Conservation (phyloP, 305 asterid genomes). For the Lippia alba region DNA sequence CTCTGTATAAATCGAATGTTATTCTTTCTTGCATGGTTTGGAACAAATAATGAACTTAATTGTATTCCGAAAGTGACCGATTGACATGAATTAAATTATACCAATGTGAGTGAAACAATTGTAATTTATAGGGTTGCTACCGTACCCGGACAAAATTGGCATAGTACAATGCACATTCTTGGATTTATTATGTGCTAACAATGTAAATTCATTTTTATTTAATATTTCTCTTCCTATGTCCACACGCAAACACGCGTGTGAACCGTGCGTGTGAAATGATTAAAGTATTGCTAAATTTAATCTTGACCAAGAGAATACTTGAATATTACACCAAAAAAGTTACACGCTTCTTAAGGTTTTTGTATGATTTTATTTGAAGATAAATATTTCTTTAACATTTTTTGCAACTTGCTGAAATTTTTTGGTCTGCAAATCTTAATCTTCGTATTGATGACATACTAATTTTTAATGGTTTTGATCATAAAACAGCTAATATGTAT, state of each 20-base stretch:
- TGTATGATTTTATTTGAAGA: too few relatives aligned
- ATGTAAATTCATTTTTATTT: not conserved
- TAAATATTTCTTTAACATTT: too few relatives aligned
- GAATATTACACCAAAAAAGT: not conserved
- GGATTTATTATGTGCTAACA: slow-evolving; percentile 5
- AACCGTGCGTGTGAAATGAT: slow-evolving; percentile 24
- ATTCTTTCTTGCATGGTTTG: too few relatives aligned
- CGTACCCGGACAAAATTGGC: slow-evolving; percentile 38
- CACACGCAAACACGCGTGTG: slow-evolving; percentile 36
- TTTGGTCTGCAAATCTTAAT: too few relatives aligned
- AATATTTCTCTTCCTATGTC: slow-evolving; percentile 22
- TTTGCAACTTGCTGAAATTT: too few relatives aligned
- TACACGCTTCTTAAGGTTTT: too few relatives aligned
- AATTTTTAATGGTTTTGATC: too few relatives aligned
- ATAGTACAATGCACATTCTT: slow-evolving; percentile 20
- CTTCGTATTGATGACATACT: too few relatives aligned
- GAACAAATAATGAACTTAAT: not conserved
- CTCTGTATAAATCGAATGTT: too few relatives aligned
- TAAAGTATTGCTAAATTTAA: not conserved
- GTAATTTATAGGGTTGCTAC: slow-evolving; percentile 3
- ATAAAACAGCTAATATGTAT: too few relatives aligned
- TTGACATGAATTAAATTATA: not conserved
- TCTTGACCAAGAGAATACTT: not conserved
- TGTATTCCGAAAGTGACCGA: slow-evolving; percentile 5
- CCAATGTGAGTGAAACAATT: not conserved